Evolutionary conservation across 2,329 filamentous ascomycete genomes (phyloP).

Genomic region (Curvularia lunata): DNA sequence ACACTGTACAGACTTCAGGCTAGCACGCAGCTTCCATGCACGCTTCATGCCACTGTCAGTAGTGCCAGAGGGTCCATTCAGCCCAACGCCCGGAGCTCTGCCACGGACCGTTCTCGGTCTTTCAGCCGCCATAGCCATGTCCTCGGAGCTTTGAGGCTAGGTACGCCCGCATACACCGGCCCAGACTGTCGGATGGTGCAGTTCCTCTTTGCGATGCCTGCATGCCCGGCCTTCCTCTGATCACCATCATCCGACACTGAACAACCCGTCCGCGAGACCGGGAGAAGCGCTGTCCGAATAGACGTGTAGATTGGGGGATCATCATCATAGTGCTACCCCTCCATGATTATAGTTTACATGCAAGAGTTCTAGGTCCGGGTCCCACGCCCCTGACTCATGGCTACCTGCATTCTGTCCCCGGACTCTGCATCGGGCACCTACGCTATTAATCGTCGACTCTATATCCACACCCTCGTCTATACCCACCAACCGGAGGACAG

Average conservation of each 20-base stretch:
- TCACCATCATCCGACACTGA: neutral
- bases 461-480: neutral
- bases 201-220: neutral
- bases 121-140: slow-evolving; percentile 1
- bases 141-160: neutral
- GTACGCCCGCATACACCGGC: neutral
- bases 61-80: neutral
- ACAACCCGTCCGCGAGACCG: neutral
- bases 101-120: neutral
- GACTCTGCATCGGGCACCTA: slow-evolving; percentile 7
- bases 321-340: neutral
- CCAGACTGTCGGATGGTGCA: neutral
- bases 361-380: neutral
- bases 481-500: neutral
- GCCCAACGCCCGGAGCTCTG: neutral
- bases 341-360: neutral
- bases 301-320: neutral
- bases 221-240: neutral
- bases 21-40: neutral
- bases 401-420: slow-evolving; percentile 2
- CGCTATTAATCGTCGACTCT: neutral
- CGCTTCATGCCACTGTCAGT: neutral
- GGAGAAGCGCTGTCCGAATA: neutral
- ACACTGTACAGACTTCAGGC: neutral
- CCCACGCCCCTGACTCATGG: slow-evolving; percentile 4